Conservation (phyloP, 1,139 yeast genomes). For the Diutina rugosa region DNA sequence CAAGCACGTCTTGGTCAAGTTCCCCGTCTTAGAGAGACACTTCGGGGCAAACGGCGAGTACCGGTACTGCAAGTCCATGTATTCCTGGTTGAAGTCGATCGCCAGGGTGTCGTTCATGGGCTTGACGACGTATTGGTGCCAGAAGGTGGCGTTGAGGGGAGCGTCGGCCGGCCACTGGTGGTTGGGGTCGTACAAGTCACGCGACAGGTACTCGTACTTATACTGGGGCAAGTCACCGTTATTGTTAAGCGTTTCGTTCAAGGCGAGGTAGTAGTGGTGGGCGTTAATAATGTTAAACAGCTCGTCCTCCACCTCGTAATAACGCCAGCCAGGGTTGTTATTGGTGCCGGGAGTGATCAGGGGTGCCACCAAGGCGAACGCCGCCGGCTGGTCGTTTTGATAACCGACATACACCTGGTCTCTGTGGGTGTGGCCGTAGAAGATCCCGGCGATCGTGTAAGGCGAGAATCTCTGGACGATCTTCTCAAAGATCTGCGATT, state of each 20-base stretch:
- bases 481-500: constrained; percentile 40
- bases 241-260: constrained; percentile 37
- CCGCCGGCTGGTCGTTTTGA: constrained; percentile 31
- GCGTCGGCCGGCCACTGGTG: constrained; percentile 35
- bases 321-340: constrained; percentile 60
- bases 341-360: constrained; percentile 48
- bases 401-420: constrained; percentile 55
- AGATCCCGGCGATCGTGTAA: constrained; percentile 52
- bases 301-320: constrained; percentile 52
- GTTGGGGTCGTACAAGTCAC: constrained; percentile 34
- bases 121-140: constrained; percentile 30
- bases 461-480: constrained; percentile 60
- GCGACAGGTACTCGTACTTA: constrained; percentile 41
- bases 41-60: constrained; percentile 36
- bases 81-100: constrained; percentile 31
- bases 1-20: constrained; percentile 20
- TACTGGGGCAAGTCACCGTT: constrained; percentile 40
- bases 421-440: constrained; percentile 62
- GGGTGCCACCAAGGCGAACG: constrained; percentile 54
- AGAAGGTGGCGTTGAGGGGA: constrained; percentile 47
- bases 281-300: constrained; percentile 53
- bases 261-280: constrained; percentile 38
- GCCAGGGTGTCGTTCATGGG: constrained; percentile 21
- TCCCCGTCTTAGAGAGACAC: constrained; percentile 16
- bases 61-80: constrained; percentile 35